Evolutionary conservation across 768 basidiomycete genomes (phyloP), one percentile per base, ranked within the genome.

Genomic region (Lentinula edodes): DNA sequence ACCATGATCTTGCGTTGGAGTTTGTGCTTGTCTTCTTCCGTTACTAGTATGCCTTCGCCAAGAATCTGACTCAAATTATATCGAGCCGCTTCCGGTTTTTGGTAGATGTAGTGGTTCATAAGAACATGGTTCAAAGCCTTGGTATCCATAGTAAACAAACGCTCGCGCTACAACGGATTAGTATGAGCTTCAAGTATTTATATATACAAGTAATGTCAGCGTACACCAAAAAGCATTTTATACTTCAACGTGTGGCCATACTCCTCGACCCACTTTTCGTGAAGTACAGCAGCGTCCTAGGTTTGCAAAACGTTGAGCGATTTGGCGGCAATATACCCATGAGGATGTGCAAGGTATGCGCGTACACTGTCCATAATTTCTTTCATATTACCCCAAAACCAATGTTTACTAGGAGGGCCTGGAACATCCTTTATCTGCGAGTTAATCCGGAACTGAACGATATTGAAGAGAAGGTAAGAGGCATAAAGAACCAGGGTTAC

Each of bases 91-190:
- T 76, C 73, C 0, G 86, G 78, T 64, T 89, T 90, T 62, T 82
- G 80, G 63, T 86, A 90, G 43, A 76, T 72, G 35, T 79, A 70
- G 32, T 73, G 73, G 60, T 88, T 84, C 63, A 79, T 77, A 13
- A 93, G 74, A 55, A 93, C 75, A 64, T 91, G 84, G 46, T 80
- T 78, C 39, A 92, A 42, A 0, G 88, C 89, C 32, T 82, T 81
- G 0, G 82, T 73, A 66, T 91, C 91, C 56, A 76, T 69, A 0
- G 87, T 89, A 68, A 78, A 79, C 9, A 90, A 69, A 6, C 81
- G 77, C 32, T 70, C 56, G 7, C 56, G 48, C 75, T 78, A 53
- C 15, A 45, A 18, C 6, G 5, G 16, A 12, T 6, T 5, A 28
- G 28, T 38, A 45, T 38, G 55, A 6, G 38, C 23, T 13, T 15